Evolutionary conservation across 2,329 filamentous ascomycete genomes (phyloP).

Genomic region (Macrophomina tecta): DNA sequence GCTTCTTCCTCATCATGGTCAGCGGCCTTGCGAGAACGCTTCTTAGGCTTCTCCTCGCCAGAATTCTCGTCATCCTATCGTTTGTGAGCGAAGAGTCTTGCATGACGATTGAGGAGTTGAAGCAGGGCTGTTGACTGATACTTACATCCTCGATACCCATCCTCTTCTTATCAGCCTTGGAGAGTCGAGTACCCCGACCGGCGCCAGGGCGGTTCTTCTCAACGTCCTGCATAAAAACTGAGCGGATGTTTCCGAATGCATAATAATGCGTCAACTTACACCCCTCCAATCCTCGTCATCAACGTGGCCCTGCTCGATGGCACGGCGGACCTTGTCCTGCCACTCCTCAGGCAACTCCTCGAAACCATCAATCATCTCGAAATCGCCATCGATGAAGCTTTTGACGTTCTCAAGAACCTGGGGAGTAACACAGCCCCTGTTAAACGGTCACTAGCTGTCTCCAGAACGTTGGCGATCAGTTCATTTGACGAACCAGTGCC

Average conservation of each 20-base stretch:
- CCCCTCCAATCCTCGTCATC: slow-evolving; percentile 87
- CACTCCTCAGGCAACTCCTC: slow-evolving; percentile 74
- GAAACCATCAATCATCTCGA: slow-evolving; percentile 77
- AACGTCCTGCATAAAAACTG: slow-evolving; percentile 63
- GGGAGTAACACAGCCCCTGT: slow-evolving; percentile 88
- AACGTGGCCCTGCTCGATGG: slow-evolving; percentile 78
- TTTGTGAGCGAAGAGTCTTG: not conserved
- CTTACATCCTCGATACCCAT: slow-evolving; percentile 35
- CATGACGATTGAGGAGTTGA: not conserved
- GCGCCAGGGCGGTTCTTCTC: slow-evolving; percentile 74
- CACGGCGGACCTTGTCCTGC: slow-evolving; percentile 75
- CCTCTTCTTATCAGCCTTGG: slow-evolving; percentile 36
- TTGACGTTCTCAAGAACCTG: slow-evolving; percentile 71
- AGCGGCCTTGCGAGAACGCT: slow-evolving; percentile 44
- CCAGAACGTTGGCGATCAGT: not conserved
- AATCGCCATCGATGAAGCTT: slow-evolving; percentile 62
- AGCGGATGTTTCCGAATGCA: slow-evolving; percentile 30
- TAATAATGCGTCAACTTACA: slow-evolving; percentile 60
- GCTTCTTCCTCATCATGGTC: slow-evolving; percentile 39
- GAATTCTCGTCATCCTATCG: slow-evolving; percentile 34
- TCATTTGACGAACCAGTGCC: slow-evolving; percentile 69
- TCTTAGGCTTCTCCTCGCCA: slow-evolving; percentile 46
- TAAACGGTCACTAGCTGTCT: slow-evolving; percentile 30
- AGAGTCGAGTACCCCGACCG: slow-evolving; percentile 64
- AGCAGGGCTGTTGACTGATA: slow-evolving; percentile 10